Evolutionary conservation across 1,139 yeast genomes (phyloP).

Genomic region (Sugiyamaella paludigena): DNA sequence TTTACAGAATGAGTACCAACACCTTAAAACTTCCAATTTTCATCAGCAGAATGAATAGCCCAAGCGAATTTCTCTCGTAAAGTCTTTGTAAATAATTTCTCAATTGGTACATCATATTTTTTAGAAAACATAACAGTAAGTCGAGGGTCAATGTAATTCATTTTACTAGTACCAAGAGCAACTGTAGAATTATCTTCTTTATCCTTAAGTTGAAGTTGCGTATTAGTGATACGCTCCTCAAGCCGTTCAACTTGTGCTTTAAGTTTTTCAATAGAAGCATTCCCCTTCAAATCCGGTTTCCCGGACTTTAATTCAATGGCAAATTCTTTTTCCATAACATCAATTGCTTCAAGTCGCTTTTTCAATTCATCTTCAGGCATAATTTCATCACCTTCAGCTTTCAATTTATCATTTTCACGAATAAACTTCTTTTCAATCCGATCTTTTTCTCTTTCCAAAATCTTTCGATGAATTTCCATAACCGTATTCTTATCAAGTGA

Average conservation of each 20-base stretch:
- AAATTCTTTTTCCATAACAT: constrained; percentile 55
- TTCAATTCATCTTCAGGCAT: constrained; percentile 56
- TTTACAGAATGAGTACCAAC: no score
- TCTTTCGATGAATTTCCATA: constrained; percentile 51
- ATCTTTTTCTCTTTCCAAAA: constrained; percentile 61
- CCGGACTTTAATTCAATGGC: constrained; percentile 61
- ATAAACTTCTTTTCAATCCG: constrained; percentile 61
- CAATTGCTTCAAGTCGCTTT: constrained; percentile 57
- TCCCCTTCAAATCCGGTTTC: constrained; percentile 54
- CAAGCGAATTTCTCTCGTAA: constrained; percentile 88
- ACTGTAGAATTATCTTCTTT: constrained; percentile 94
- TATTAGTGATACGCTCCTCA: constrained; percentile 67
- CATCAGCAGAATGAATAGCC: constrained; percentile 93
- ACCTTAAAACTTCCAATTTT: constrained; percentile 72
- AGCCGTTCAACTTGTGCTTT: constrained; percentile 68
- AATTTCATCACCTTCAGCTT: constrained; percentile 53
- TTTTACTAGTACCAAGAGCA: constrained; percentile 87
- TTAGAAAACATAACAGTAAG: constrained; percentile 87
- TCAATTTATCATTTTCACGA: constrained; percentile 74
- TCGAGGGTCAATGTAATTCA: constrained; percentile 94
- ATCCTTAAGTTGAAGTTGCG: constrained; percentile 75
- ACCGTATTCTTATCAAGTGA: constrained; percentile 68
- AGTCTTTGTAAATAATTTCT: constrained; percentile 86
- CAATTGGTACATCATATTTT: constrained; percentile 84
- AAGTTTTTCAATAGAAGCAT: constrained; percentile 65